These are phyloP conservation scores for Lecanoromycetidae sp. DNA, from an alignment of 2,329 filamentous ascomycete species.

Conservation along the genomic window DNA sequence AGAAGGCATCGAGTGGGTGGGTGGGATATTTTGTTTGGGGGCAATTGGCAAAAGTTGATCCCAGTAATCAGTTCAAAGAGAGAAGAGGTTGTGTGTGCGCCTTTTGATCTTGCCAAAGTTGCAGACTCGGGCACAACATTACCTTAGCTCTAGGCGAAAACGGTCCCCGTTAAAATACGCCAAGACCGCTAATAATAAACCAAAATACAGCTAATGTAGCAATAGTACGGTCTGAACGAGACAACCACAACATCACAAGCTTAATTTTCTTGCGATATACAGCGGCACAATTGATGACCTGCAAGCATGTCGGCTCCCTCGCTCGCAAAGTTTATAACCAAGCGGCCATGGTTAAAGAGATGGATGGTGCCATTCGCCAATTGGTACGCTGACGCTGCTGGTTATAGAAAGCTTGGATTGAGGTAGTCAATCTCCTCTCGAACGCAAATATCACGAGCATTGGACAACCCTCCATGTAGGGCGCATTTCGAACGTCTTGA, in stretches of 20 bases:
- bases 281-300: neutral
- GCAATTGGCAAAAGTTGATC: neutral
- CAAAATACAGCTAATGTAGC: no score
- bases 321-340: slow-evolving; percentile 63
- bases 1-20: neutral
- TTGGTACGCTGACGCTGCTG: slow-evolving; percentile 81
- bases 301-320: slow-evolving; percentile 57
- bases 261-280: no score
- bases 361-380: slow-evolving; percentile 69
- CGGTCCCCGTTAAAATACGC: no score
- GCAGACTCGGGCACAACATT: no score
- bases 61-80: neutral
- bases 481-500: neutral
- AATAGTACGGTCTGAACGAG: no score
- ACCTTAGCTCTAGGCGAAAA: no score
- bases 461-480: no score
- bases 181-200: no score
- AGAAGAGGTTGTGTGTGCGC: neutral
- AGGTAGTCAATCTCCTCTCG: slow-evolving; percentile 43
- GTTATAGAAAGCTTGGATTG: slow-evolving; percentile 86
- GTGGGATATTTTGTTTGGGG: neutral
- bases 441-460: neutral
- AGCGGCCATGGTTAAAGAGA: slow-evolving; percentile 74
- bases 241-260: no score
- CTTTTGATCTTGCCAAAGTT: no score